Evolutionary conservation across 2,329 filamentous ascomycete species (phyloP).

Genomic region (Pestalotiopsis sp.): DNA sequence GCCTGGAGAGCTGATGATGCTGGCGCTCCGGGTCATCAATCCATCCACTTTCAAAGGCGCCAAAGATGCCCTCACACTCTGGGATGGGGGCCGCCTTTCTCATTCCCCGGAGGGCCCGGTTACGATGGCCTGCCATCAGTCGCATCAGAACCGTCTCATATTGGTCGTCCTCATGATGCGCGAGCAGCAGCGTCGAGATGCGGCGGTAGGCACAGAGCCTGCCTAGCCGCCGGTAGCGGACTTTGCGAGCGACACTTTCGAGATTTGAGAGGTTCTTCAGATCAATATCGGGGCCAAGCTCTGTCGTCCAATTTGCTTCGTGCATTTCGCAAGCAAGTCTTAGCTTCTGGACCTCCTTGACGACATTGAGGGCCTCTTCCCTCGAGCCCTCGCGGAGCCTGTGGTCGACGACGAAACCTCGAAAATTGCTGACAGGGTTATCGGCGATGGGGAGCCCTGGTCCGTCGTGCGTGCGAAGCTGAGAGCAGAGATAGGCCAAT

Average conservation of each 20-base stretch:
- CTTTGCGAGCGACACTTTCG: constrained; percentile 74
- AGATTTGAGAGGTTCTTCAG: constrained; percentile 61
- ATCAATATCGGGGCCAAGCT: constrained; percentile 26
- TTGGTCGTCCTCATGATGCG: constrained; percentile 89
- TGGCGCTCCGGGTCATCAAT: constrained; percentile 45
- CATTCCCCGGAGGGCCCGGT: constrained; percentile 76
- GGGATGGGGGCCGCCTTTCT: constrained; percentile 70
- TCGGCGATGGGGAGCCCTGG: constrained; percentile 44
- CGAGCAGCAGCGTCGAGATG: constrained; percentile 70
- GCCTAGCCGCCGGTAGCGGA: constrained; percentile 75
- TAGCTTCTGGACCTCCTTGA: constrained; percentile 34
- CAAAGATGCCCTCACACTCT: constrained; percentile 77
- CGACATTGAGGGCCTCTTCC: constrained; percentile 54
- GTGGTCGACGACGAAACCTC: constrained; percentile 61
- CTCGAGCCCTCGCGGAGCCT: constrained; percentile 53
- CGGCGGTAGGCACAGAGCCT: constrained; percentile 52
- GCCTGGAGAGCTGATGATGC: constrained; percentile 29
- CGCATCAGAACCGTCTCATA: constrained; percentile 88
- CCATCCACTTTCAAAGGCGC: constrained; percentile 68
- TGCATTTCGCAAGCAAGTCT: constrained; percentile 31
- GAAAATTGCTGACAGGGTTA: constrained; percentile 43
- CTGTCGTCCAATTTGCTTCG: constrained; percentile 52
- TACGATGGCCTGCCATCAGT: constrained; percentile 66
- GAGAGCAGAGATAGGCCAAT: constrained; percentile 72
- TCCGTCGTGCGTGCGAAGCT: constrained; percentile 37